A percentile compares a stretch with the other conserved stretches of the same genome.
phyloP scores from a whole-genome alignment of 768 basidiomycete genomes.

The Mycena epipterygia region DNA sequence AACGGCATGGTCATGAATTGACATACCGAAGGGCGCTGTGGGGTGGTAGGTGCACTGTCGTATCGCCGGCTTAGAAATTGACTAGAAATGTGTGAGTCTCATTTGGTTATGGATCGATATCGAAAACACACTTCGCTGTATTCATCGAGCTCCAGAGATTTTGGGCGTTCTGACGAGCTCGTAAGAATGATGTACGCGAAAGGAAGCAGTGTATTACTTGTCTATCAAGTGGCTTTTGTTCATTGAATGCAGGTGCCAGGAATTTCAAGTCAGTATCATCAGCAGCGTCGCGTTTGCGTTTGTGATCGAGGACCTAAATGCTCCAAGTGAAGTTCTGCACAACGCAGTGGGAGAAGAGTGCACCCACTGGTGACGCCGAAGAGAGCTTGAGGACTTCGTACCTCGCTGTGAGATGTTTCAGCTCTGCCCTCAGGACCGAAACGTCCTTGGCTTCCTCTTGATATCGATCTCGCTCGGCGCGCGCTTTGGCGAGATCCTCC shows the following conservation, averaged over 20 bases:
- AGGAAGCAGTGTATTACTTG: not conserved
- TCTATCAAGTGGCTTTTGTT: not conserved
- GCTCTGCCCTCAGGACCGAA: slow-evolving; percentile 11
- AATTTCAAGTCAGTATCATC: not conserved
- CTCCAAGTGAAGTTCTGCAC: not conserved
- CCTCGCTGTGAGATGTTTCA: not conserved
- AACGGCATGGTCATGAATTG: not conserved
- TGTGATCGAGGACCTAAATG: not conserved
- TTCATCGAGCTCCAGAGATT: not conserved
- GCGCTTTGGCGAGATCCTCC: slow-evolving; percentile 11
- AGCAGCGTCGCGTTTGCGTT: slow-evolving; percentile 10
- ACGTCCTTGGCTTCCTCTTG: not conserved
- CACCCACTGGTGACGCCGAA: not conserved
- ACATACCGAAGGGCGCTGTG: slow-evolving; percentile 9
- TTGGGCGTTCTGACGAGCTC: not conserved
- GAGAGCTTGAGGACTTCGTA: not conserved
- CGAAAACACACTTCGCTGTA: not conserved
- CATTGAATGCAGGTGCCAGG: slow-evolving; percentile 4
- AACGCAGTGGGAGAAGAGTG: not conserved
- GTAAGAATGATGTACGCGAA: not conserved
- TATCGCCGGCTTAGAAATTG: not conserved
- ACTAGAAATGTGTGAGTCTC: not conserved
- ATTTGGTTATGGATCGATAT: not conserved
- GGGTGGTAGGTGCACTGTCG: not conserved
- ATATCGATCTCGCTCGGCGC: slow-evolving; percentile 13